Evolutionary conservation across 1,284 basidiomycete genomes (phyloP).

Genomic region (Boletellus sp.): DNA sequence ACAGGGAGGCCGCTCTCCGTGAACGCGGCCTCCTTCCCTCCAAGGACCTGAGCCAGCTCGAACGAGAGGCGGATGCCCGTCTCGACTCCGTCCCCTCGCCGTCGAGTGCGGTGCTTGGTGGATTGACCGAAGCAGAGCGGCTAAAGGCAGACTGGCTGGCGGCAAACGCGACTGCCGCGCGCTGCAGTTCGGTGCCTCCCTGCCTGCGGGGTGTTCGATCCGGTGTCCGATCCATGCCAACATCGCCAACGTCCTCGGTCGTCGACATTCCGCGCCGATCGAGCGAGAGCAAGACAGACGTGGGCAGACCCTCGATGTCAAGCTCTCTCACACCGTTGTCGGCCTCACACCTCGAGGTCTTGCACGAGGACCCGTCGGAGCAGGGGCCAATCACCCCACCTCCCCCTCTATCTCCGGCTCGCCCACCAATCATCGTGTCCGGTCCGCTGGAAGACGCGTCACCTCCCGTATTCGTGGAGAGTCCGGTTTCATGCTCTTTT

Average conservation of each 20-base stretch:
- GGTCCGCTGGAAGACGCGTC: slow-evolving; percentile 4
- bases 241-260: neutral
- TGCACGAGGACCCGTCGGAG: slow-evolving; percentile 30
- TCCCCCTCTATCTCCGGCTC: neutral
- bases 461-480: slow-evolving; percentile 15
- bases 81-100: slow-evolving; percentile 33
- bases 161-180: slow-evolving; percentile 29
- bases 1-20: slow-evolving; percentile 49
- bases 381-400: slow-evolving; percentile 13
- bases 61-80: slow-evolving; percentile 42
- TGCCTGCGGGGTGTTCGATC: neutral
- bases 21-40: slow-evolving; percentile 49
- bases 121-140: slow-evolving; percentile 41
- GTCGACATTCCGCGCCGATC: slow-evolving; percentile 5
- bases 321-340: slow-evolving; percentile 26
- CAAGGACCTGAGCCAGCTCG: slow-evolving; percentile 47
- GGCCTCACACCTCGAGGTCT: slow-evolving; percentile 24
- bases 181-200: slow-evolving; percentile 16
- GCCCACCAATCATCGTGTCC: slow-evolving; percentile 20
- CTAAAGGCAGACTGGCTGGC: slow-evolving; percentile 50
- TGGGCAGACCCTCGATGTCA: slow-evolving; percentile 21
- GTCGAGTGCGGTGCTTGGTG: neutral
- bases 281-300: slow-evolving; percentile 4
- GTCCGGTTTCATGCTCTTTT: slow-evolving; percentile 25
- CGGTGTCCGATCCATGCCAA: neutral